Conservation (phyloP, 2,329 filamentous ascomycete genomes). For the Epichloe typhina region DNA sequence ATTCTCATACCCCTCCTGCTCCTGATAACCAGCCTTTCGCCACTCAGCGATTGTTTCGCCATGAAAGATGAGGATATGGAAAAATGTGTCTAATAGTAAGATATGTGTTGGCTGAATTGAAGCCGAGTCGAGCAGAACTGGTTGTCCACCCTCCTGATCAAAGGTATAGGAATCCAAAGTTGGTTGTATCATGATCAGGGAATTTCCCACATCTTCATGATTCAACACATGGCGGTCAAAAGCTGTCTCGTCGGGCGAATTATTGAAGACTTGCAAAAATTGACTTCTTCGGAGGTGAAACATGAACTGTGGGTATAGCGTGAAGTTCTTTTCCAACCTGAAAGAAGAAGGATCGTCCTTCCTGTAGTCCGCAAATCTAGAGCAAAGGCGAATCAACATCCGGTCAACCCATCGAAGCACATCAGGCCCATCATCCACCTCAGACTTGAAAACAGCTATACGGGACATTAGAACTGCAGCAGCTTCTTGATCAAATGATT, state of each 20-base stretch:
- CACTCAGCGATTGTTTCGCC: slow-evolving; percentile 96
- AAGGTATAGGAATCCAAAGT: slow-evolving; percentile 96
- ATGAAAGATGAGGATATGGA: slow-evolving; percentile 98
- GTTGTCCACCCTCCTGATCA: slow-evolving; percentile 82
- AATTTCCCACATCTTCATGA: slow-evolving; percentile 94
- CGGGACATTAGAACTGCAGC: slow-evolving; percentile 97
- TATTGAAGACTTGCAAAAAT: slow-evolving; percentile 98
- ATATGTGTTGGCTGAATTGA: slow-evolving; percentile 93
- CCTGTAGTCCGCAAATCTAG: slow-evolving; percentile 90
- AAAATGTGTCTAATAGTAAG: slow-evolving; percentile 92
- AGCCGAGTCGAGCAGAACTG: slow-evolving; percentile 90
- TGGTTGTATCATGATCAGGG: slow-evolving; percentile 96
- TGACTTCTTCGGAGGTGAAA: slow-evolving; percentile 95
- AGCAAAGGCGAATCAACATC: slow-evolving; percentile 95
- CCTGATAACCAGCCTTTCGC: slow-evolving; percentile 95
- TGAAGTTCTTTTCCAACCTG: slow-evolving; percentile 96
- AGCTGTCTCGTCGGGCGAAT: slow-evolving; percentile 97
- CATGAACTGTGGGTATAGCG: slow-evolving; percentile 98
- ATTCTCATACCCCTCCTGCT: slow-evolving; percentile 96
- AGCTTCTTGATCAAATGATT: slow-evolving; percentile 96
- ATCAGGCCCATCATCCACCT: slow-evolving; percentile 97
- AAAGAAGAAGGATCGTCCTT: slow-evolving; percentile 98
- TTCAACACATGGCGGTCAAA: slow-evolving; percentile 96
- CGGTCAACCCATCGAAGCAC: slow-evolving; percentile 95
- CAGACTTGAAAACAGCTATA: slow-evolving; percentile 97